phyloP scores from a whole-genome alignment of 371 early-diverging fungal species.

The Mortierella sp. region DNA sequence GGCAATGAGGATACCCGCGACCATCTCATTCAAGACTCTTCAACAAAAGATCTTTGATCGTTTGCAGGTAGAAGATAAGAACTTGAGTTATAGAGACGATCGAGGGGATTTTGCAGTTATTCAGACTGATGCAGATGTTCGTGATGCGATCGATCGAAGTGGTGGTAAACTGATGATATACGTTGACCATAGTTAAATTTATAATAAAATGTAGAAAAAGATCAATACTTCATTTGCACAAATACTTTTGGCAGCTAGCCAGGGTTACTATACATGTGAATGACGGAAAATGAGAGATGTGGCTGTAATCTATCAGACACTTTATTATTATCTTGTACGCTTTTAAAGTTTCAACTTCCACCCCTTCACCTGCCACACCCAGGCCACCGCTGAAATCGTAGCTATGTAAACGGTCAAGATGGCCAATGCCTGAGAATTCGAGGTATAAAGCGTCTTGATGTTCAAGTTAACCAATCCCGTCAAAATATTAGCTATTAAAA shows the following conservation, averaged over 20 bases:
- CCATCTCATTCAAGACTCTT: constrained; percentile 66
- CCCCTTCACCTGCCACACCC: constrained; percentile 32
- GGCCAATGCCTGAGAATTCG: constrained; percentile 57
- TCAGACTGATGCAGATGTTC: constrained; percentile 29
- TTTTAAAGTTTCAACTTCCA: constrained; percentile 48
- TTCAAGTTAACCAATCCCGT: constrained; percentile 87
- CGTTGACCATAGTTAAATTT: constrained; percentile 29
- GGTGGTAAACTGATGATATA: constrained; percentile 55
- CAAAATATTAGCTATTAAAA: constrained; percentile 88
- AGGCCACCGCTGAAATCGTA: constrained; percentile 19
- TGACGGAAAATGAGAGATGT: no score
- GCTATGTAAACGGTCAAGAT: constrained; percentile 67
- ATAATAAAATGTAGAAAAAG: no score
- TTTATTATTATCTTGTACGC: not conserved
- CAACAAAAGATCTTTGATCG: constrained; percentile 71
- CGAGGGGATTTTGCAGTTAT: constrained; percentile 40
- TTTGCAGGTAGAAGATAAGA: constrained; percentile 40
- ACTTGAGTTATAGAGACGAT: constrained; percentile 43
- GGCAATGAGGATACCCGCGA: constrained; percentile 76
- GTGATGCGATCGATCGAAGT: constrained; percentile 45
- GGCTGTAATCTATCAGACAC: not conserved
- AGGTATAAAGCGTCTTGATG: constrained; percentile 75
- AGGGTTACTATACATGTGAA: no score
- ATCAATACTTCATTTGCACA: no score
- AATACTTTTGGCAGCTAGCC: no score